Percentiles rank a stretch among this genome's conserved stretches.
Evolutionary conservation across 73 alveolate species (phyloP).

Genomic region (Tetrahymena borealis): DNA sequence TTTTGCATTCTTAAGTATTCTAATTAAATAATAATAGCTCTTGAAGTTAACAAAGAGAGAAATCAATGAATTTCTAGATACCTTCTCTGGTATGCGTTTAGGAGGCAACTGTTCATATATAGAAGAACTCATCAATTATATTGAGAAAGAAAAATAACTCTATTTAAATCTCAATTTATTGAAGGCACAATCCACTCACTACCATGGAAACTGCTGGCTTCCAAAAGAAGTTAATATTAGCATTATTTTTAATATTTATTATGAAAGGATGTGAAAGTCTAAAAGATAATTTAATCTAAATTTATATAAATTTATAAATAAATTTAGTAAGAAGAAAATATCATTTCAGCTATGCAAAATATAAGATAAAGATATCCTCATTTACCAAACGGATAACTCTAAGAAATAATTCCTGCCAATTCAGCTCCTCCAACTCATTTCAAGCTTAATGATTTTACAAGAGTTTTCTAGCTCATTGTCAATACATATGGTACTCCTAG

Average conservation of each 20-base stretch:
- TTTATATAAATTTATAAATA: too few species aligned
- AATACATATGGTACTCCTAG: constrained; percentile 97
- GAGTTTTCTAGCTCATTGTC: constrained; percentile 87
- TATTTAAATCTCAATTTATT: neutral
- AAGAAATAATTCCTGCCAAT: constrained; percentile 52
- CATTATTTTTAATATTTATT: too few species aligned
- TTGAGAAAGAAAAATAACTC: neutral
- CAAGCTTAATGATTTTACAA: constrained; percentile 83
- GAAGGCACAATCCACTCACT: neutral
- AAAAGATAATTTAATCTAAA: too few species aligned
- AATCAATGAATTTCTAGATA: neutral
- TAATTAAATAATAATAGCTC: neutral
- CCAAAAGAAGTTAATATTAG: neutral
- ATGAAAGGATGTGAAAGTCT: too few species aligned
- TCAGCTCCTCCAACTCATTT: constrained; percentile 86
- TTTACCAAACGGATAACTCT: constrained; percentile 58
- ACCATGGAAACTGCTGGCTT: neutral
- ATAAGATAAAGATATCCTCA: neutral
- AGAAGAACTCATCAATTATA: neutral
- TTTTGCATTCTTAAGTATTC: neutral
- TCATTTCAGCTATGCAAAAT: neutral
- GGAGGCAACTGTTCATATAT: neutral
- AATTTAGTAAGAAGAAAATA: neutral
- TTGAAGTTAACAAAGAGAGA: neutral
- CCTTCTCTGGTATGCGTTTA: neutral